phyloP scores from a whole-genome alignment of 1,284 basidiomycete species.

The Thelephora terrestris region DNA sequence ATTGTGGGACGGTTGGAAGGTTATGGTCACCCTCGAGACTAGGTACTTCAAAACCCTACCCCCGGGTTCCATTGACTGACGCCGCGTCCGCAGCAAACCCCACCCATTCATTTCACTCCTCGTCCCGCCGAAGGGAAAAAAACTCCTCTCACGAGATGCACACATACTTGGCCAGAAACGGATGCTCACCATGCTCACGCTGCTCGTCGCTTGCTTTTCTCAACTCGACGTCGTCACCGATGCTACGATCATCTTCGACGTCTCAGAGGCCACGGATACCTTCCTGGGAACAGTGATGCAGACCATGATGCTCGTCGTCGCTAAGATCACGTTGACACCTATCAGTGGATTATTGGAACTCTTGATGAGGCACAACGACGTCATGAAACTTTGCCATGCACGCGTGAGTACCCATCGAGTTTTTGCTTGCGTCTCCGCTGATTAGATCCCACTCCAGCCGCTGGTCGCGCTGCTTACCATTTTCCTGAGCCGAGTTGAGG shows the following conservation, averaged over 20 bases:
- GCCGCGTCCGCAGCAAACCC: constrained; percentile 50
- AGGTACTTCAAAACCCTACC: constrained; percentile 36
- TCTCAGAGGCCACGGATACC: constrained; percentile 70
- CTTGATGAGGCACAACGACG: constrained; percentile 74
- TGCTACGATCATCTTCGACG: constrained; percentile 60
- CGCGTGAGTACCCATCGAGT: constrained; percentile 44
- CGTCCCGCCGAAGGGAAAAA: constrained; percentile 87
- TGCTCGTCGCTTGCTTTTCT: constrained; percentile 89
- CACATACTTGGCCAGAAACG: constrained; percentile 78
- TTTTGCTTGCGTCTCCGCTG: constrained; percentile 2
- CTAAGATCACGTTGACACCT: constrained; percentile 68
- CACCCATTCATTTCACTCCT: constrained; percentile 96
- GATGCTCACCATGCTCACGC: constrained; percentile 80
- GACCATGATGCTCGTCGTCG: constrained; percentile 76
- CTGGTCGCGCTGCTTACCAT: constrained; percentile 89
- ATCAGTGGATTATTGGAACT: constrained; percentile 84
- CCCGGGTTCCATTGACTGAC: constrained; percentile 3
- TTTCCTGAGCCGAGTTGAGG: constrained; percentile 86
- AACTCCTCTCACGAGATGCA: constrained; percentile 80
- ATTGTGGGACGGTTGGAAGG: constrained; percentile 77
- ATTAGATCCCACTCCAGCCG: constrained; percentile 42
- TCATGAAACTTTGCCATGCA: constrained; percentile 62
- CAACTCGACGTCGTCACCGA: constrained; percentile 85
- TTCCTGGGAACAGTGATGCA: constrained; percentile 85
- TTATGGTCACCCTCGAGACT: constrained; percentile 87